These are phyloP conservation scores for Fusarium equiseti DNA, from an alignment of 2,329 filamentous ascomycete genomes.

Conservation along the genomic window DNA sequence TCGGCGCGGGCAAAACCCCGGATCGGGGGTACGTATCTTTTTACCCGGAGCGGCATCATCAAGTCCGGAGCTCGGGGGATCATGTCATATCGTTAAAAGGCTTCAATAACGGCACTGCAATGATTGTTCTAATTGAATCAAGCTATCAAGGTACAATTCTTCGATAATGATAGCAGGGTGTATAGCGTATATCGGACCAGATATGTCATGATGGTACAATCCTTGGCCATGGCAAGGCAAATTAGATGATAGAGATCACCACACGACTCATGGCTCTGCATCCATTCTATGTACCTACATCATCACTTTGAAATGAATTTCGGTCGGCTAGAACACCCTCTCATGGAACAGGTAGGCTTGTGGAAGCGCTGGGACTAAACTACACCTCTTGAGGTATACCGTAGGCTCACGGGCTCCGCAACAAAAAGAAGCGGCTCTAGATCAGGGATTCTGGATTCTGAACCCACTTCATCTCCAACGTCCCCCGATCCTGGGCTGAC, in stretches of 20 bases:
- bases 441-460: neutral
- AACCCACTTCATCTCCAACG: slow-evolving; percentile 11
- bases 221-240: neutral
- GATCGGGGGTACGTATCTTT: slow-evolving; percentile 35
- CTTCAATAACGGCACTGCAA: neutral
- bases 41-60: neutral
- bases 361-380: neutral
- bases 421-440: neutral
- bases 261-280: slow-evolving; percentile 9
- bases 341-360: neutral
- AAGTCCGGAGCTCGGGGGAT: slow-evolving; percentile 8
- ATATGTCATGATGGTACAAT: neutral
- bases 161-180: too few relatives aligned
- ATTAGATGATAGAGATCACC: neutral
- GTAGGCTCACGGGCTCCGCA: slow-evolving; percentile 8
- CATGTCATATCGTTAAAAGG: neutral
- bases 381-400: slow-evolving; percentile 14
- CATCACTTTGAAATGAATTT: neutral
- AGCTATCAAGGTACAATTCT: neutral
- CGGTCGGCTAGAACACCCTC: slow-evolving; percentile 1
- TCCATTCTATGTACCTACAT: neutral
- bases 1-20: slow-evolving; percentile 40
- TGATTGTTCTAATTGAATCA: neutral
- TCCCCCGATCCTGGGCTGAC: slow-evolving; percentile 23
- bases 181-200: neutral